Evolutionary conservation across 306 rosid genomes (phyloP).

Genomic region (Morella rubra): DNA sequence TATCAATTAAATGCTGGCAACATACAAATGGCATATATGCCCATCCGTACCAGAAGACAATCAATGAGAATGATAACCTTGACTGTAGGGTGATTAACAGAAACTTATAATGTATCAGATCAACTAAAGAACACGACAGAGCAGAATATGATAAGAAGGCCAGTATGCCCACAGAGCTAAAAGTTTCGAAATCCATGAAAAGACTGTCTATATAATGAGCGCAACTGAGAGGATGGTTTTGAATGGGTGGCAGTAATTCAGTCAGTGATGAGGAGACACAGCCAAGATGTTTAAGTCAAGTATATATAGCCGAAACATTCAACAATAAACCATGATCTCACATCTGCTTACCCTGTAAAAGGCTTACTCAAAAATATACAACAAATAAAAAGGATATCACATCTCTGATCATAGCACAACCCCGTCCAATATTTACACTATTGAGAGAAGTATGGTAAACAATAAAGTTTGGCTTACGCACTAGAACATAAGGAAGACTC

Average conservation of each 20-base stretch:
- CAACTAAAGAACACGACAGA: too few relatives aligned
- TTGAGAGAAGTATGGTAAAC: background rate
- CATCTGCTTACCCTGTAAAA: too few relatives aligned
- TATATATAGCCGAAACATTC: background rate
- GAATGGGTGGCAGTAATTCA: background rate
- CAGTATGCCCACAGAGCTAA: too few relatives aligned
- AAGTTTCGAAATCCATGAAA: background rate
- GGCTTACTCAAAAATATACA: too few relatives aligned
- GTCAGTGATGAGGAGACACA: background rate
- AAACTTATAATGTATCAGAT: too few relatives aligned
- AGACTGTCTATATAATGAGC: background rate
- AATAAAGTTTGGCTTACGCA: constrained; percentile 33
- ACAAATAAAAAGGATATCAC: background rate
- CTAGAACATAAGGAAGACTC: constrained; percentile 81
- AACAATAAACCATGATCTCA: background rate
- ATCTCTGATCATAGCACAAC: background rate
- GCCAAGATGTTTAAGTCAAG: constrained; percentile 3
- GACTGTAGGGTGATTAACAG: too few relatives aligned
- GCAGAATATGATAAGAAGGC: too few relatives aligned
- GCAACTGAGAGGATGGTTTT: background rate
- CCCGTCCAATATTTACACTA: background rate
- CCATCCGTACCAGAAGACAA: too few relatives aligned
- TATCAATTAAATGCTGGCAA: too few relatives aligned
- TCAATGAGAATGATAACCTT: too few relatives aligned
- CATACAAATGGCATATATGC: too few relatives aligned